phyloP scores from a whole-genome alignment of 176 grass and related monocot species.

The Guadua angustifolia region DNA sequence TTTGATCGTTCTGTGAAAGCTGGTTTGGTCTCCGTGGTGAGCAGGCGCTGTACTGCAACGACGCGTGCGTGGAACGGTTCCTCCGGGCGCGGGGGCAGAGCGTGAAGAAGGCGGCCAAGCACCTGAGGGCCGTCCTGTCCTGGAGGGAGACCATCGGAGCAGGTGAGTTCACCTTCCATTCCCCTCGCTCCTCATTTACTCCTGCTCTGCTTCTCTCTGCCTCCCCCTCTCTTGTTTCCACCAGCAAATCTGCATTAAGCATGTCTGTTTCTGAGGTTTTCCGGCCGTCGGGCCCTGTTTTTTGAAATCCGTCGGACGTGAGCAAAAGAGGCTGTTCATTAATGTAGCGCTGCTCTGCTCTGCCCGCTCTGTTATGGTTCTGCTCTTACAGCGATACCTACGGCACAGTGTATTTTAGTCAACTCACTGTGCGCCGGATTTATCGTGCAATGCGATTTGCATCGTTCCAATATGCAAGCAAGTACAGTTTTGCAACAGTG shows the following conservation, averaged over 20 bases:
- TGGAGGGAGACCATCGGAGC: constrained; percentile 89
- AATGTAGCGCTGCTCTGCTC: constrained; percentile 40
- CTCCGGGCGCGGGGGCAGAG: constrained; percentile 68
- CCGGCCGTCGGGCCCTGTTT: constrained; percentile 2
- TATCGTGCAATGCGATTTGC: constrained; percentile 36
- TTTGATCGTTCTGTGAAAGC: not conserved
- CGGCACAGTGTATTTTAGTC: constrained; percentile 56
- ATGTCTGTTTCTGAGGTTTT: not conserved
- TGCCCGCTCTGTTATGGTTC: not conserved
- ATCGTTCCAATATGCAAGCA: constrained; percentile 4
- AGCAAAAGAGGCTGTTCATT: constrained; percentile 24
- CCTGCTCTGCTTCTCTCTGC: not conserved
- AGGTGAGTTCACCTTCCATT: constrained; percentile 48
- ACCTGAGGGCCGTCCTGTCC: constrained; percentile 76
- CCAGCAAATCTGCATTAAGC: not conserved
- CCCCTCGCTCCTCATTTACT: constrained; percentile 18
- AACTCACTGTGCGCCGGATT: constrained; percentile 40
- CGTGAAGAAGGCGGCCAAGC: constrained; percentile 95
- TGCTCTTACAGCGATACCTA: constrained; percentile 22
- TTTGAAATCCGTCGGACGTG: constrained; percentile 36
- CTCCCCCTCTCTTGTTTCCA: not conserved
- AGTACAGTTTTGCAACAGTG: constrained; percentile 44
- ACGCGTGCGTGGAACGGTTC: constrained; percentile 81
- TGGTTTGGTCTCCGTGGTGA: not conserved
- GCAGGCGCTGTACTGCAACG: constrained; percentile 95